Base-by-base conservation (phyloP, 768 basidiomycete species). In the Xanthoconium purpureum region DNA sequence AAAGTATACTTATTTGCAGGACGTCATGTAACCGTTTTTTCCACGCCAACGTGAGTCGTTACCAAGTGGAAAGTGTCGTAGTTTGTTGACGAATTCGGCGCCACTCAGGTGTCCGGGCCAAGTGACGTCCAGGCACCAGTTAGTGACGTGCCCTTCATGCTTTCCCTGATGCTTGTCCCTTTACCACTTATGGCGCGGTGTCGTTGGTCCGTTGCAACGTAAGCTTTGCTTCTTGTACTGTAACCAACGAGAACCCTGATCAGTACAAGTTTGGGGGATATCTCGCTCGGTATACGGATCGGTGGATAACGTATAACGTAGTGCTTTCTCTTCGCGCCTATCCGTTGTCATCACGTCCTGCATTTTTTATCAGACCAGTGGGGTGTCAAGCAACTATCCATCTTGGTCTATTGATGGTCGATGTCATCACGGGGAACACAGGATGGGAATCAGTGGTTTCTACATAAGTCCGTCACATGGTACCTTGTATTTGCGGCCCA, bases 131-230 rank as follows among this genome's bases (percentile, higher is more conserved):
- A 59, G 57, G 59, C 37, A 57, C 54, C 29, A 17, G 24, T 47
- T 42, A 17, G 17, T 35, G 29, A 43, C 33, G 17, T 50, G 46
- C 40, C 29, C 18, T 48, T 10, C 38, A 12, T n/a, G 18, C 37
- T 43, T 56, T 45, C 30, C 20, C n/a, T 24, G 8, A 36, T 44
- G 17, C 17, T 6, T 24, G 33, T 35, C 33, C 2, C 33, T 35
- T 12, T 12, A 2, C 18, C 20, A n/a, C 18, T 45, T 45, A 62
- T 69, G 48, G 54, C 43, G 13, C 54, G 60, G 65, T 68, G 65
- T 69, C 67, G 29, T 59, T 60, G 66, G 66, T 64, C 67, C 56
- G 3, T 36, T 39, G 24, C 9, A 17, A 39, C 54, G 49, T 56
- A 18, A 61, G 32, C 29, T 29, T 30, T 52, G 46, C 36, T 46